Evolutionary conservation across 352 stramenopile genomes (phyloP), one percentile per base, ranked within the genome.

Genomic region (Phytopythium litorale): DNA sequence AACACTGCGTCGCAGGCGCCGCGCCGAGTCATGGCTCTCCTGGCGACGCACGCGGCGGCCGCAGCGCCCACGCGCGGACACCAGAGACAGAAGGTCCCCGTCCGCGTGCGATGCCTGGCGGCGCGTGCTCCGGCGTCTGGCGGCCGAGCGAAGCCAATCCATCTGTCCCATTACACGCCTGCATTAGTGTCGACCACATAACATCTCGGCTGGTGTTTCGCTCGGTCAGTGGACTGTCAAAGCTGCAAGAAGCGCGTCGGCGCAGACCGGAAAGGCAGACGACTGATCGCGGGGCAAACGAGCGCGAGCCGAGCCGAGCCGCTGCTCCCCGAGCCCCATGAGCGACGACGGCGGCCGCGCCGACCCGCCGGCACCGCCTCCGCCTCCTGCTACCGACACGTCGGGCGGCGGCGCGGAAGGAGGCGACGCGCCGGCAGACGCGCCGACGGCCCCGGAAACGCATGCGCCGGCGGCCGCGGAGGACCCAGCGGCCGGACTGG

Each of bases 371-470:
- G 33, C 35, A n/a, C 33, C 33, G 53, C 32, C 21, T 7, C n/a
- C 9, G 7, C 3, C 21, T 23, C n/a, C 35, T 4, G 21, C n/a
- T 23, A 0, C 4, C 3, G 5, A 21, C n/a, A 4, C 30, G 12
- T n/a, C 5, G n/a, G 64, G 65, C 18, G 64, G 19, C 55, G 60
- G 38, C 23, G 52, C 48, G 9, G 45, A 51, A 42, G 40, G 18
- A 13, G 2, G 11, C 43, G 16, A 25, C 46, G 9, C 40, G 46
- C 18, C n/a, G 7, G 19, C 11, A 7, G 45, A 48, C 33, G 30
- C 18, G 25, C 21, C 21, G 9, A 13, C 43, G n/a, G 15, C 33
- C 21, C 32, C 7, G 21, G 52, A 51, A 32, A 61, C 56, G 43
- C 35, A 49, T 13, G 52, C 28, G 51, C 25, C 55, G 54, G 38